These are phyloP conservation scores for Capsella rubella DNA, from an alignment of 441 rosid species.

Conservation along the genomic window DNA sequence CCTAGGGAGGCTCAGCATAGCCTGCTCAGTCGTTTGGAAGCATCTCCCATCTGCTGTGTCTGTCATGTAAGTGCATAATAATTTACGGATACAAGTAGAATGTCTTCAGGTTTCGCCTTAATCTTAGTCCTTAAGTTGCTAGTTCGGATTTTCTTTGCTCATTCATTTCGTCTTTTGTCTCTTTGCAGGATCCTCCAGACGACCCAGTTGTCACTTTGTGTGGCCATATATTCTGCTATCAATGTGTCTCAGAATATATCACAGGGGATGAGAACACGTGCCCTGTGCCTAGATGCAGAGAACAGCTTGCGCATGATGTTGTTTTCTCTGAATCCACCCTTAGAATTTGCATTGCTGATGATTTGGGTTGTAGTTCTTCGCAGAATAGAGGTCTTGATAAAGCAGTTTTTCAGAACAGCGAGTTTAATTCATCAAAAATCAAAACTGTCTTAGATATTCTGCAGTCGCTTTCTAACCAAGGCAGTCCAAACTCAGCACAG, in stretches of 20 bases:
- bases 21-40: conserved; percentile 63
- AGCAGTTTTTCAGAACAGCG: conserved; percentile 51
- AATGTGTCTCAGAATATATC: conserved; percentile 79
- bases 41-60: conserved; percentile 68
- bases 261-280: conserved; percentile 86
- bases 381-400: conserved; percentile 50
- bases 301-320: conserved; percentile 73
- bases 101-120: conserved; percentile 22
- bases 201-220: conserved; percentile 89
- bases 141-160: conserved; percentile 7
- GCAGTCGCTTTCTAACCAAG: conserved; percentile 51
- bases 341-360: conserved; percentile 58
- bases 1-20: conserved; percentile 59
- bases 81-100: conserved; percentile 8
- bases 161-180: conserved; percentile 14
- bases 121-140: conserved; percentile 11
- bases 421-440: conserved; percentile 78
- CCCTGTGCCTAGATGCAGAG: conserved; percentile 74
- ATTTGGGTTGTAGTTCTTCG: conserved; percentile 50
- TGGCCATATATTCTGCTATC: conserved; percentile 91
- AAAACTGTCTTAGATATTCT: conserved; percentile 78
- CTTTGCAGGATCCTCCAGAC: conserved; percentile 91
- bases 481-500: conserved; percentile 49
- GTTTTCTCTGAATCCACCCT: conserved; percentile 82
- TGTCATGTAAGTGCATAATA: conserved; percentile 69